Evolutionary conservation across 805 yeast genomes (phyloP).

Genomic region (Yamadazyma akitaensis): DNA sequence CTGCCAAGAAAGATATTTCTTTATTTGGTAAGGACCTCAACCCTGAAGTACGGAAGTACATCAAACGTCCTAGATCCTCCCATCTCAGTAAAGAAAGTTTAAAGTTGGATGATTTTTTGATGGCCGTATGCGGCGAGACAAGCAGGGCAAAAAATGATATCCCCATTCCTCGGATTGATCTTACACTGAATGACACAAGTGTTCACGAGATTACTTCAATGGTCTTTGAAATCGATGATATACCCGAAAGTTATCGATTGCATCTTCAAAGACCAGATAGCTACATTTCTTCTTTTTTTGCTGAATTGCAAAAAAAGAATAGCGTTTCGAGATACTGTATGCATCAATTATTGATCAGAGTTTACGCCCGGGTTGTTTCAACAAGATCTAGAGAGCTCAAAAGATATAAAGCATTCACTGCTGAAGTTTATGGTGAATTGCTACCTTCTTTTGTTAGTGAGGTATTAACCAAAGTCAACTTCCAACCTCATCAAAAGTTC

Average conservation of each 20-base stretch:
- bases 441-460: conserved; percentile 72
- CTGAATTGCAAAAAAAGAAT: conserved; percentile 18
- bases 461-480: conserved; percentile 55
- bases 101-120: conserved; percentile 3
- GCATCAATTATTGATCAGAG: conserved; percentile 69
- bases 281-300: conserved; percentile 20
- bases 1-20: conserved; percentile 11
- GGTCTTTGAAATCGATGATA: not conserved
- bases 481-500: conserved; percentile 55
- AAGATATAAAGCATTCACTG: conserved; percentile 81
- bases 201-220: not conserved
- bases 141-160: no score
- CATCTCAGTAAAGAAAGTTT: not conserved
- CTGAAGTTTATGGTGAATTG: conserved; percentile 87
- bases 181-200: not conserved
- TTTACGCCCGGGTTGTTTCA: conserved; percentile 75
- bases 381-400: conserved; percentile 64
- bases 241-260: not conserved
- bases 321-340: conserved; percentile 38
- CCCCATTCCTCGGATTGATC: not conserved
- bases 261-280: conserved; percentile 18
- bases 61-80: not conserved
- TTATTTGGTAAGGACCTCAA: conserved; percentile 20
- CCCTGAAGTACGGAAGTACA: conserved; percentile 18
- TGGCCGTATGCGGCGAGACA: conserved; percentile 1